phyloP scores from a whole-genome alignment of 768 basidiomycete species.

The Pleurotus citrinopileatus region DNA sequence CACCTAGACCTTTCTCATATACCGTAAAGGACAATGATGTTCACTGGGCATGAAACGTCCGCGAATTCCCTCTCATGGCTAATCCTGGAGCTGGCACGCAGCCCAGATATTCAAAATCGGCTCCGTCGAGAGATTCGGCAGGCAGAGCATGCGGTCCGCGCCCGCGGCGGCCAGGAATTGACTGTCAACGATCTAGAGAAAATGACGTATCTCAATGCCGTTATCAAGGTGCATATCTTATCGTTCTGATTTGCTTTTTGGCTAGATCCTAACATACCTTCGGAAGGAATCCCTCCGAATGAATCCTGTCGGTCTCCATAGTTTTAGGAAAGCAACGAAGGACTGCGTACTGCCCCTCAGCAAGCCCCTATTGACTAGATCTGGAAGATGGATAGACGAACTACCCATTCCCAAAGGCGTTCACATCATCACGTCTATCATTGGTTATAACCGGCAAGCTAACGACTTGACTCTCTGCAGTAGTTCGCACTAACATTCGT shows the following conservation, averaged over 20 bases:
- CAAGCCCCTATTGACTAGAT: slow-evolving; percentile 33
- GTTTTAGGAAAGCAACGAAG: slow-evolving; percentile 10
- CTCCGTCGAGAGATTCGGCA: slow-evolving; percentile 16
- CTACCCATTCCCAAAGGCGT: slow-evolving; percentile 40
- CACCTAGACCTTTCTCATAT: slow-evolving; percentile 26
- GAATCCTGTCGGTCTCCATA: slow-evolving; percentile 21
- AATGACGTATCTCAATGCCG: slow-evolving; percentile 46
- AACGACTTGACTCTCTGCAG: neutral
- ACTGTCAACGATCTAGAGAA: slow-evolving; percentile 41
- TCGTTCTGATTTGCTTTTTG: neutral
- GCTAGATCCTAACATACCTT: neutral
- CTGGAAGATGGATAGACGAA: slow-evolving; percentile 31
- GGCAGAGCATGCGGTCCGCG: slow-evolving; percentile 19
- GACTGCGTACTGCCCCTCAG: slow-evolving; percentile 38
- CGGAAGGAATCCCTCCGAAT: slow-evolving; percentile 29
- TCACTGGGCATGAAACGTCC: slow-evolving; percentile 18
- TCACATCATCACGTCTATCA: slow-evolving; percentile 33
- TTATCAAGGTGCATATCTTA: slow-evolving; percentile 35
- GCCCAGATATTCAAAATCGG: slow-evolving; percentile 26
- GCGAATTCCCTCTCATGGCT: slow-evolving; percentile 23
- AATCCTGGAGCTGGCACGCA: slow-evolving; percentile 24
- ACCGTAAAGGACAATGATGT: slow-evolving; percentile 10
- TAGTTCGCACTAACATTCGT: neutral
- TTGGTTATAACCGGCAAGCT: slow-evolving; percentile 10
- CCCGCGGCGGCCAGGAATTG: slow-evolving; percentile 34